Conservation (phyloP, 1,139 yeast genomes). For the Candida glucosophila region DNA sequence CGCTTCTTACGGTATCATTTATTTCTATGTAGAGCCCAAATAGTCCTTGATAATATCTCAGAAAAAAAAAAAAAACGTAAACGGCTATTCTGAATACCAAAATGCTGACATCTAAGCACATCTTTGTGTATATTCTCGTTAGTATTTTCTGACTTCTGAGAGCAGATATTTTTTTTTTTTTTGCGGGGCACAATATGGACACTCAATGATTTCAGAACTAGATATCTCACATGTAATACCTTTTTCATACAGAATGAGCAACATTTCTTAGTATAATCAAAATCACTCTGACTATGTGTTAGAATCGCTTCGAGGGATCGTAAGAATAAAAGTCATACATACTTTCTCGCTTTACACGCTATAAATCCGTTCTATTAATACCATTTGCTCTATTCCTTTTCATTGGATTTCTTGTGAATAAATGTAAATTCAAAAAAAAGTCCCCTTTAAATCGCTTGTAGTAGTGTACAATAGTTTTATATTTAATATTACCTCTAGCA, state of each 20-base stretch:
- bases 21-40: not conserved
- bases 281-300: slow-evolving; percentile 1
- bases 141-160: not conserved
- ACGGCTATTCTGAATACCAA: not conserved
- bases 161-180: not conserved
- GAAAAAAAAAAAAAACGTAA: not conserved
- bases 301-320: not conserved
- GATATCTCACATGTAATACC: not conserved
- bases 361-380: slow-evolving; percentile 1
- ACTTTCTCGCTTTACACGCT: slow-evolving; percentile 1
- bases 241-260: slow-evolving; percentile 1
- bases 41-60: not conserved
- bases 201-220: not conserved
- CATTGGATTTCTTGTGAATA: not conserved
- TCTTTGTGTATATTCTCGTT: not conserved
- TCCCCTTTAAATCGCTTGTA: too few relatives aligned
- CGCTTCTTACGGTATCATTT: too few relatives aligned
- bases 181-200: not conserved
- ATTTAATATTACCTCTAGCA: too few relatives aligned
- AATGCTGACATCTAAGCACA: not conserved
- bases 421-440: too few relatives aligned
- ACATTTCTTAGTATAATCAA: too few relatives aligned
- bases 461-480: too few relatives aligned
- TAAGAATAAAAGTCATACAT: not conserved
- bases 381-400: slow-evolving; percentile 1